A percentile compares a stretch with the other conserved stretches of the same genome.
Evolutionary conservation across 2,329 filamentous ascomycete genomes (phyloP).

Genomic region (Neoscytalidium dimidiatum): DNA sequence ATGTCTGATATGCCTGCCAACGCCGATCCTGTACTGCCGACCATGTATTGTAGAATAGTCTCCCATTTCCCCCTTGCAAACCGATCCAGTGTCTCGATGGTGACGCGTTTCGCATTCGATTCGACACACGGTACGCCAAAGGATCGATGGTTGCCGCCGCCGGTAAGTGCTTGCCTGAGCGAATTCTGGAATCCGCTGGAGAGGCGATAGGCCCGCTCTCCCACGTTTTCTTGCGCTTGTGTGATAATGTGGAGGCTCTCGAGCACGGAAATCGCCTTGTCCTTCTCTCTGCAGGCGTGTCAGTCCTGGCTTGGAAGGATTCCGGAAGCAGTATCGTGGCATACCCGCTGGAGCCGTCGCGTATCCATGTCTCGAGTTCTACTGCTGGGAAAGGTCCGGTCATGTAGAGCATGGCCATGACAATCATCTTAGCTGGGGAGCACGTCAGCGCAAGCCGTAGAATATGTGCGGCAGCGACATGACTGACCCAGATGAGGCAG

Average conservation of each 20-base stretch:
- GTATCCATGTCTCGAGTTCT: slow-evolving; percentile 85
- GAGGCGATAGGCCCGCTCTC: slow-evolving; percentile 72
- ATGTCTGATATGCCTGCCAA: slow-evolving; percentile 32
- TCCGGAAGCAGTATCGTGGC: slow-evolving; percentile 20
- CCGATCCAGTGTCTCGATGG: slow-evolving; percentile 71
- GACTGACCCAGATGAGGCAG: slow-evolving; percentile 79
- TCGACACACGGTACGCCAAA: slow-evolving; percentile 83
- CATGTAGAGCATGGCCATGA: slow-evolving; percentile 94
- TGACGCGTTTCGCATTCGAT: slow-evolving; percentile 63
- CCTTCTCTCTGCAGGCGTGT: slow-evolving; percentile 63
- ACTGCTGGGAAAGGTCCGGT: slow-evolving; percentile 75
- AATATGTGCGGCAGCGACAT: background rate
- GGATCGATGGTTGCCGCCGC: slow-evolving; percentile 79
- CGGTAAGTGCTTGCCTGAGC: slow-evolving; percentile 82
- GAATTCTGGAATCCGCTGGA: slow-evolving; percentile 81
- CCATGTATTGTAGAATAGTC: slow-evolving; percentile 92
- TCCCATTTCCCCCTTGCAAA: slow-evolving; percentile 93
- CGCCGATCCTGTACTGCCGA: slow-evolving; percentile 63
- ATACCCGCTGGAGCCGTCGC: slow-evolving; percentile 62
- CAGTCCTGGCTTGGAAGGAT: background rate
- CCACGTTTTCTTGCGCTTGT: slow-evolving; percentile 54
- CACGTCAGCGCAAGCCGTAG: background rate
- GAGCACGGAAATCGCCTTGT: slow-evolving; percentile 79
- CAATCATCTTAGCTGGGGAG: slow-evolving; percentile 79
- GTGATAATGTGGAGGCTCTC: slow-evolving; percentile 84